Evolutionary conservation across 805 yeast genomes (phyloP), one percentile per base, ranked within the genome.

Genomic region (Myxozyma sirexii): DNA sequence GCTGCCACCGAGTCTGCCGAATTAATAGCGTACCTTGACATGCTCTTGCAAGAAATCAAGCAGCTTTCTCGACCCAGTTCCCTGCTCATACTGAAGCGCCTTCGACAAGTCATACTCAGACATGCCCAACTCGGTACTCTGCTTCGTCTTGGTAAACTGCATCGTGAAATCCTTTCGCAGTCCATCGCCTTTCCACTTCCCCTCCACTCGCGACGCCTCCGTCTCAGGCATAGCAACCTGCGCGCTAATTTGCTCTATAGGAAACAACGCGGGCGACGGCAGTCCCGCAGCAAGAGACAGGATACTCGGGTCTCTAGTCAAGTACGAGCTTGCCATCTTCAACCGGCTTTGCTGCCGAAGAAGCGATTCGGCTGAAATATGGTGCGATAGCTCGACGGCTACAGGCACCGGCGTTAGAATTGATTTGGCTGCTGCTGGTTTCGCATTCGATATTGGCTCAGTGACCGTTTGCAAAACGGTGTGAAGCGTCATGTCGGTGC

Each of bases 221-320:
- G 29, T 24, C 39, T 54, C 48, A 13, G 58, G 54, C 47, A 58
- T 67, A 12, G 47, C 52, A 10, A 64, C 60, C 55, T 82, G 83
- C n/a, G 87, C 86, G 17, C 80, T 73, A 56, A 93, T 72, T 66
- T 84, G 83, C 68, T 90, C 90, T 82, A 93, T 88, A 47, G 99
- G 98, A 82, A 93, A 93, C 75, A 89, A 87, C 65, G 87, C 91
- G 24, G 97, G 77, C 72, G 90, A 76, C 15, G 99, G 99, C 67
- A 93, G 81, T 8, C 99, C 99, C 68, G 98, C 99, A 51, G 97
- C 98, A 55, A 93, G 82, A 71, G 92, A 92, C 56, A 90, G 84
- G 71, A 94, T 79, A 56, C 85, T 83, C 37, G 96, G 96, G 62
- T 83, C 80, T 39, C 78, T 76, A 69, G 77, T 85, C 21, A 54